These are phyloP conservation scores for Lagenidium giganteum DNA, from an alignment of 352 stramenopile species.

Conservation along the genomic window DNA sequence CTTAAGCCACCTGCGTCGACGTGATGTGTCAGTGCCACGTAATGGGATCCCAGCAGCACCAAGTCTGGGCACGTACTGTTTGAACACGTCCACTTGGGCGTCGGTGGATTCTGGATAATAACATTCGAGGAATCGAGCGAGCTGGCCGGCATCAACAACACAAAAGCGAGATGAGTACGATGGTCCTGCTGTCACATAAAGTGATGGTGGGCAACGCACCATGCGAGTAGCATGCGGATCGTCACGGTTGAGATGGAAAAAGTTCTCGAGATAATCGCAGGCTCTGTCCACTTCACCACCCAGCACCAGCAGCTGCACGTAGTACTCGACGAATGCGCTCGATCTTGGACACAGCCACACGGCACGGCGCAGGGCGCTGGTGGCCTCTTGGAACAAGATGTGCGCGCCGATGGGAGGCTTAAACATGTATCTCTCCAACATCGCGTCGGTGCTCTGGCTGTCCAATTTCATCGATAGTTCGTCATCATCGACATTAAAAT, in stretches of 20 bases:
- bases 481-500: slow-evolving; percentile 1
- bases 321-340: slow-evolving; percentile 63
- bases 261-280: slow-evolving; percentile 71
- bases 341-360: slow-evolving; percentile 49
- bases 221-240: slow-evolving; percentile 65
- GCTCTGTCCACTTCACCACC: slow-evolving; percentile 48
- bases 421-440: slow-evolving; percentile 59
- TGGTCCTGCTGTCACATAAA: too few species aligned
- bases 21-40: too few species aligned
- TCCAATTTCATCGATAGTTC: background rate
- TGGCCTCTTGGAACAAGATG: slow-evolving; percentile 70
- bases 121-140: slow-evolving; percentile 14
- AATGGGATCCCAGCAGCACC: slow-evolving; percentile 4
- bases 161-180: background rate
- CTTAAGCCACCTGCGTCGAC: slow-evolving; percentile 43
- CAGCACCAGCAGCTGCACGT: slow-evolving; percentile 65
- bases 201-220: too few species aligned
- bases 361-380: slow-evolving; percentile 45
- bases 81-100: slow-evolving; percentile 16
- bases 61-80: slow-evolving; percentile 1
- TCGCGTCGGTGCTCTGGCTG: slow-evolving; percentile 24
- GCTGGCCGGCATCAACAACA: slow-evolving; percentile 4
- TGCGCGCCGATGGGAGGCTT: slow-evolving; percentile 62
- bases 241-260: slow-evolving; percentile 45
- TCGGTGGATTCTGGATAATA: slow-evolving; percentile 20